These are phyloP conservation scores for Solidago caesia DNA, from an alignment of 129 eudicot genomes.

Conservation along the genomic window DNA sequence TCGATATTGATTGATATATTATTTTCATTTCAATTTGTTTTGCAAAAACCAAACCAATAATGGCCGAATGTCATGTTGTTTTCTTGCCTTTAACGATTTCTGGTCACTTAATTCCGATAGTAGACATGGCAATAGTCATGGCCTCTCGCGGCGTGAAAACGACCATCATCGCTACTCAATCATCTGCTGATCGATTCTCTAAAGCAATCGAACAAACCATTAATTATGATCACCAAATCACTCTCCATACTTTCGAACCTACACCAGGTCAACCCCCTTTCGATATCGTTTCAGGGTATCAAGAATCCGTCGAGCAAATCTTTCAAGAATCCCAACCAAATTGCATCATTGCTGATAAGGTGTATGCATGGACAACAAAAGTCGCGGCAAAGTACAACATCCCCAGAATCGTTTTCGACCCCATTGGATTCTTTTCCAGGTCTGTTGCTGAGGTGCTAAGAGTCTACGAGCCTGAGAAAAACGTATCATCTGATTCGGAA, in stretches of 20 bases:
- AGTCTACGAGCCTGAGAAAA: conserved; percentile 26
- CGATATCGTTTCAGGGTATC: conserved; percentile 35
- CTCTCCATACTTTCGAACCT: conserved; percentile 24
- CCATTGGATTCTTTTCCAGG: conserved; percentile 40
- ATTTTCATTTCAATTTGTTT: too few relatives aligned
- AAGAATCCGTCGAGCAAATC: conserved; percentile 49
- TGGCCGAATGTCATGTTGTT: conserved; percentile 28
- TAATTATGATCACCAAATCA: conserved; percentile 20
- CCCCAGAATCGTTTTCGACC: conserved; percentile 65
- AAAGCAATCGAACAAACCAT: conserved; percentile 31
- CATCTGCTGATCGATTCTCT: conserved; percentile 33
- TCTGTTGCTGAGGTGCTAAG: conserved; percentile 32
- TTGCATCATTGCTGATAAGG: conserved; percentile 49
- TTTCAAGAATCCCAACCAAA: conserved; percentile 35
- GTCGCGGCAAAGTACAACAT: conserved; percentile 57
- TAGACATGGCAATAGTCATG: background rate
- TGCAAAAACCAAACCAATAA: background rate
- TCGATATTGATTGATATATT: too few relatives aligned
- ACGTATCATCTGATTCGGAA: conserved; percentile 45
- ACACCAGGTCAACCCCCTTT: conserved; percentile 21
- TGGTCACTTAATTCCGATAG: conserved; percentile 13
- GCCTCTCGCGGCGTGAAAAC: background rate
- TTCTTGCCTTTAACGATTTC: conserved; percentile 54
- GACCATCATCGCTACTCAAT: conserved; percentile 46
- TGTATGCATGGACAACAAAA: conserved; percentile 50